Conservation (phyloP, 257 asterid genomes). For the Solanum ossicruentum region DNA sequence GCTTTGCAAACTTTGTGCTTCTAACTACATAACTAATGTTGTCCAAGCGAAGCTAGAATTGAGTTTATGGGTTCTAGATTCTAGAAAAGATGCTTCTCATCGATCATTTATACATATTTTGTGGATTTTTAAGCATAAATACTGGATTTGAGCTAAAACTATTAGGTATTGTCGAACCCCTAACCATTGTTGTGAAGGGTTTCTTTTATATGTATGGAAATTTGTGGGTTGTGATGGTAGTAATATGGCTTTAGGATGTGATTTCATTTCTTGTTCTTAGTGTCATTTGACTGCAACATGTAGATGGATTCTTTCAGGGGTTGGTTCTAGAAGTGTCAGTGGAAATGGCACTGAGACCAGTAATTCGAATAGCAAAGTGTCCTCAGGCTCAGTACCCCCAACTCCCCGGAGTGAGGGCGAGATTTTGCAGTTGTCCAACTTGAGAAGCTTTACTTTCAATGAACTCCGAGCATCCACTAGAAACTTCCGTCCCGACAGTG, state of each 20-base stretch:
- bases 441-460: conserved; percentile 54
- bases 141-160: neutral
- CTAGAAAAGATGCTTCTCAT: neutral
- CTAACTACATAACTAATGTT: neutral
- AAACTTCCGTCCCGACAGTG: conserved; percentile 84
- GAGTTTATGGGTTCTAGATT: neutral
- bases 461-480: conserved; percentile 73
- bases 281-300: neutral
- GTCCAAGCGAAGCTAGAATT: neutral
- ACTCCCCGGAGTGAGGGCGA: conserved; percentile 86
- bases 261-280: neutral
- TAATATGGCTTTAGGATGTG: neutral
- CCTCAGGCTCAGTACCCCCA: conserved; percentile 51
- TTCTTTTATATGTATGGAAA: neutral
- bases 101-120: neutral
- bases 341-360: conserved; percentile 43
- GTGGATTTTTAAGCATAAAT: neutral
- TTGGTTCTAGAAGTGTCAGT: conserved; percentile 28
- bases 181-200: neutral
- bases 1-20: neutral
- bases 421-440: conserved; percentile 68
- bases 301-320: conserved; percentile 1
- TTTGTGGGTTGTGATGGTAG: neutral
- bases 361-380: conserved; percentile 47
- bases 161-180: neutral